These are phyloP conservation scores for Epichloe amarillans DNA, from an alignment of 2,329 filamentous ascomycete genomes.

Conservation along the genomic window DNA sequence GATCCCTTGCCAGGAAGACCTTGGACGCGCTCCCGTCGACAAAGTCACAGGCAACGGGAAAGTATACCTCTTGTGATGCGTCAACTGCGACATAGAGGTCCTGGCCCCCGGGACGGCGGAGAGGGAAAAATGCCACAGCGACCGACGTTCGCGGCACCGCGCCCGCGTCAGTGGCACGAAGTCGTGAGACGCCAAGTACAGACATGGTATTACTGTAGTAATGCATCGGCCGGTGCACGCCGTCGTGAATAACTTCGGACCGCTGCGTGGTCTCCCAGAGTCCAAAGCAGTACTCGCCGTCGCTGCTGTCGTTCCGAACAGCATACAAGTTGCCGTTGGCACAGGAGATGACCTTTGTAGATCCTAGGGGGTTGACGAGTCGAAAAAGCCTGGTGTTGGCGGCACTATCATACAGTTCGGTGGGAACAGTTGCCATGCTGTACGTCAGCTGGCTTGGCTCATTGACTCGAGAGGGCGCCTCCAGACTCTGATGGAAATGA, in stretches of 20 bases:
- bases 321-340: constrained; percentile 22
- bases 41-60: constrained; percentile 18
- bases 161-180: constrained; percentile 12
- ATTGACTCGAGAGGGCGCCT: no score
- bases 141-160: constrained; percentile 9
- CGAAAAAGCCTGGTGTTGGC: constrained; percentile 11
- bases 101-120: constrained; percentile 5
- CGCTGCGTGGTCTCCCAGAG: constrained; percentile 11
- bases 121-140: constrained; percentile 10
- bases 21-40: constrained; percentile 9
- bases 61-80: constrained; percentile 12
- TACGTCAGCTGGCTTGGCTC: background rate
- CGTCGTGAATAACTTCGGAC: constrained; percentile 12
- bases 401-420: constrained; percentile 10
- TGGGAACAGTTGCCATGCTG: background rate
- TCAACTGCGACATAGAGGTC: constrained; percentile 12
- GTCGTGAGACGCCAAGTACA: constrained; percentile 16
- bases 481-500: background rate
- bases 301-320: constrained; percentile 9
- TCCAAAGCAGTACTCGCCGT: constrained; percentile 10
- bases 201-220: constrained; percentile 22
- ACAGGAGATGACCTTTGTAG: constrained; percentile 17
- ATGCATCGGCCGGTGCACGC: constrained; percentile 15
- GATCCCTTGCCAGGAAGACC: constrained; percentile 16
- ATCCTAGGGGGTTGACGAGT: constrained; percentile 9